Evolutionary conservation across 495 filamentous ascomycete genomes (phyloP).

Genomic region (Parachaetomium inaequale): DNA sequence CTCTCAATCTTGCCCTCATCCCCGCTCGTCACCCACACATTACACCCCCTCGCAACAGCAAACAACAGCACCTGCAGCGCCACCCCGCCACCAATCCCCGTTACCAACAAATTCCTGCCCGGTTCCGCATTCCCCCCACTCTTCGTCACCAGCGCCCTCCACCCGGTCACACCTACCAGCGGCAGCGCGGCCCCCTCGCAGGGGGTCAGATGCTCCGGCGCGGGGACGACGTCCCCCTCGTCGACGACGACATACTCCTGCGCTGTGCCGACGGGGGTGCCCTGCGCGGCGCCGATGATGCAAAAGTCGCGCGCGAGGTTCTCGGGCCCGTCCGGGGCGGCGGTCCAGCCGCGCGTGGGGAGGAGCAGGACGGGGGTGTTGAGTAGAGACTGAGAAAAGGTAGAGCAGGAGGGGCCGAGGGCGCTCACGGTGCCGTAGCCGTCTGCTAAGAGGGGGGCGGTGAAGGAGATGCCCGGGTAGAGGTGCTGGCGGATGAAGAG

Average conservation of each 20-base stretch:
- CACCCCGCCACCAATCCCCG: conserved; percentile 79
- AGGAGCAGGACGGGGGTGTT: conserved; percentile 69
- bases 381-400: conserved; percentile 33
- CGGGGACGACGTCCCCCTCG: conserved; percentile 67
- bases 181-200: conserved; percentile 78
- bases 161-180: conserved; percentile 79
- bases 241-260: conserved; percentile 68
- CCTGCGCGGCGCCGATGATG: conserved; percentile 69
- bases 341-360: conserved; percentile 71
- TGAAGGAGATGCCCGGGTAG: conserved; percentile 79
- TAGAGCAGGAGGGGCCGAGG: conserved; percentile 51
- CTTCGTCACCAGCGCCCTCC: conserved; percentile 77
- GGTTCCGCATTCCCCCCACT: conserved; percentile 51
- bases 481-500: conserved; percentile 88
- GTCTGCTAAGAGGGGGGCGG: conserved; percentile 71
- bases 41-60: conserved; percentile 59
- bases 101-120: conserved; percentile 66
- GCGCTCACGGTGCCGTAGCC: conserved; percentile 68
- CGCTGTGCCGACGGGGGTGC: conserved; percentile 61
- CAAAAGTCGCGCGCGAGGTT: conserved; percentile 47
- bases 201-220: conserved; percentile 65
- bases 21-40: conserved; percentile 68
- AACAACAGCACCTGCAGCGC: conserved; percentile 68
- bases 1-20: conserved; percentile 61
- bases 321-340: conserved; percentile 69